A percentile compares a stretch with the other conserved stretches of the same genome.
Evolutionary conservation across 495 filamentous ascomycete genomes (phyloP).

Genomic region (Tuber borchii): DNA sequence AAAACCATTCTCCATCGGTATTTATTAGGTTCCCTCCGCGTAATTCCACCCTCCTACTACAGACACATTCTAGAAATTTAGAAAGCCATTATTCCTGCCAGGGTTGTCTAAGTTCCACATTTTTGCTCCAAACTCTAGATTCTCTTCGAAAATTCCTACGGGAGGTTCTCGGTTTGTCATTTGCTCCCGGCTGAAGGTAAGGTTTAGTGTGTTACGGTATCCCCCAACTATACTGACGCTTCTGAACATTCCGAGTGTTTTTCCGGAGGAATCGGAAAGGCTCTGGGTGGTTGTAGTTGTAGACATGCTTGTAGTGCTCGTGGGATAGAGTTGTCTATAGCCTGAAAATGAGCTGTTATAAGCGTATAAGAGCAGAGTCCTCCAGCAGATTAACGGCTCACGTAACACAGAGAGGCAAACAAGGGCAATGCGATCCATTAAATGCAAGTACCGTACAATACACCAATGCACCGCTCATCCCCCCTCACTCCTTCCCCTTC

Average conservation of each 20-base stretch:
- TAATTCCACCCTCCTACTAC: neutral
- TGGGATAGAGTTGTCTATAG: neutral
- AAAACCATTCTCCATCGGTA: neutral
- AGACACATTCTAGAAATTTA: neutral
- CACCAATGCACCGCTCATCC: neutral
- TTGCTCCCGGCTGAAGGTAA: neutral
- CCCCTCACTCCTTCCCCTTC: slow-evolving; percentile 14
- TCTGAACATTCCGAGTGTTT: neutral
- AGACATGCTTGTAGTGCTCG: neutral
- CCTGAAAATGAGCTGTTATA: neutral
- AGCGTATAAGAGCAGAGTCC: neutral
- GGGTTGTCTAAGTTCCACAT: neutral
- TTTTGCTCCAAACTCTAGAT: neutral
- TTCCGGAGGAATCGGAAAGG: neutral
- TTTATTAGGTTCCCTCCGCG: neutral
- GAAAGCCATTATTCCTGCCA: neutral
- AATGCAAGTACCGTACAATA: neutral
- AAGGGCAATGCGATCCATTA: neutral
- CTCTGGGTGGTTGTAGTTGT: neutral
- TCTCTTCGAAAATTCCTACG: neutral
- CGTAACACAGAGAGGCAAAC: neutral
- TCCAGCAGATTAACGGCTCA: neutral
- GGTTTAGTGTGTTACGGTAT: neutral
- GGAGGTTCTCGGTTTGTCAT: no score
- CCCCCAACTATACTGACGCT: neutral